Conservation (phyloP, 768 basidiomycete genomes). For the Tricholoma hemisulphureum region DNA sequence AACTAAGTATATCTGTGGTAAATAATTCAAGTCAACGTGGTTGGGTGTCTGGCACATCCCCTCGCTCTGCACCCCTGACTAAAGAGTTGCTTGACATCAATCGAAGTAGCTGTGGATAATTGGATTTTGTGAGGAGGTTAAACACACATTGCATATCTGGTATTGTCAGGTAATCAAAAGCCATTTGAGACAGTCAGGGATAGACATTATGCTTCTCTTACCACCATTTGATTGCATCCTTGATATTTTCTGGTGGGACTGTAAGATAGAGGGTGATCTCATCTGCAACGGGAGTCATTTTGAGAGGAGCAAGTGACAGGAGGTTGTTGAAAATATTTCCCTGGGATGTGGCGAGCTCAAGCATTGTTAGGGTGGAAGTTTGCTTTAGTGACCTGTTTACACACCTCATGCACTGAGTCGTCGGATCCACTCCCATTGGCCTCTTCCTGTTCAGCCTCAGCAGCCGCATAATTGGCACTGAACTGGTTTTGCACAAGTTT, state of each 20-base stretch:
- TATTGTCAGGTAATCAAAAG: conserved; percentile 25
- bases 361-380: not conserved
- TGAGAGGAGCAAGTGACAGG: conserved; percentile 10
- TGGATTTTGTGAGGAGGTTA: not conserved
- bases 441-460: not conserved
- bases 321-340: conserved; percentile 16
- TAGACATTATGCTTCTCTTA: conserved; percentile 9
- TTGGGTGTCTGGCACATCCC: too few species aligned
- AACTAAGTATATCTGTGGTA: too few species aligned
- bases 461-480: not conserved
- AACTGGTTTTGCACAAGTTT: conserved; percentile 20
- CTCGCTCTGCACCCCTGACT: not conserved
- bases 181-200: conserved; percentile 26
- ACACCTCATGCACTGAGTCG: not conserved
- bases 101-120: not conserved
- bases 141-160: conserved; percentile 16
- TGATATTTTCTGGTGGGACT: conserved; percentile 11
- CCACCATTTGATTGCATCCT: conserved; percentile 24
- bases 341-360: not conserved
- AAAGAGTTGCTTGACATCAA: not conserved
- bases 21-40: too few species aligned
- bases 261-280: conserved; percentile 24
- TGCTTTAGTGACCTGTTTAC: not conserved
- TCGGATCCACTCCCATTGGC: not conserved
- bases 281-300: not conserved